These are phyloP conservation scores for Rosa lucieae DNA, from an alignment of 306 rosid species.

Conservation along the genomic window DNA sequence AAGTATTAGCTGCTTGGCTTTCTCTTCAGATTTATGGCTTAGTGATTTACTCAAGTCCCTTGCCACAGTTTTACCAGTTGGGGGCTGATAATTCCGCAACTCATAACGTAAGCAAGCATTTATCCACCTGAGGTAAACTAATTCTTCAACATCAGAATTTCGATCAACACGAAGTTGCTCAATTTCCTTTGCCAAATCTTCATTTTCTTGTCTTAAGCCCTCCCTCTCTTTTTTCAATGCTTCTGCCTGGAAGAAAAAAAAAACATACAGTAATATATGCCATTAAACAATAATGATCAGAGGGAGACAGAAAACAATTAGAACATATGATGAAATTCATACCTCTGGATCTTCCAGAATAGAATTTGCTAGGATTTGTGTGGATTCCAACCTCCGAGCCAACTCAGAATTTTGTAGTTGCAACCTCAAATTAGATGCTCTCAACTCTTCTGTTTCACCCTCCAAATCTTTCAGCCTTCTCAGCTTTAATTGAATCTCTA, in stretches of 20 bases:
- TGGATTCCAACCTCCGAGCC: constrained; percentile 66
- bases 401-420: constrained; percentile 63
- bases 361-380: constrained; percentile 78
- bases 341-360: constrained; percentile 70
- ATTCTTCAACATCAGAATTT: constrained; percentile 72
- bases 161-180: constrained; percentile 62
- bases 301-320: neutral
- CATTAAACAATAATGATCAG: neutral
- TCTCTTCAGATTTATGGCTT: constrained; percentile 80
- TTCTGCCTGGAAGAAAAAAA: constrained; percentile 44
- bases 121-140: constrained; percentile 86
- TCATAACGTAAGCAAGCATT: constrained; percentile 93
- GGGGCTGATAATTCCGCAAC: constrained; percentile 60
- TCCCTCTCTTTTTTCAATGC: constrained; percentile 46
- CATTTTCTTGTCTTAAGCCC: constrained; percentile 48
- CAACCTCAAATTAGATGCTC: constrained; percentile 50
- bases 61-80: constrained; percentile 71
- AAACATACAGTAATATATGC: neutral
- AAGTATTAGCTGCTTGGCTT: constrained; percentile 79
- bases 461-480: constrained; percentile 57
- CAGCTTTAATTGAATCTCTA: constrained; percentile 39
- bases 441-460: constrained; percentile 54
- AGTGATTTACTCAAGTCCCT: constrained; percentile 77
- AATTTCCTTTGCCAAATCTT: constrained; percentile 44
- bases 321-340: constrained; percentile 11